Conservation (phyloP, 164 flowering plant species). For the Piper longum region DNA sequence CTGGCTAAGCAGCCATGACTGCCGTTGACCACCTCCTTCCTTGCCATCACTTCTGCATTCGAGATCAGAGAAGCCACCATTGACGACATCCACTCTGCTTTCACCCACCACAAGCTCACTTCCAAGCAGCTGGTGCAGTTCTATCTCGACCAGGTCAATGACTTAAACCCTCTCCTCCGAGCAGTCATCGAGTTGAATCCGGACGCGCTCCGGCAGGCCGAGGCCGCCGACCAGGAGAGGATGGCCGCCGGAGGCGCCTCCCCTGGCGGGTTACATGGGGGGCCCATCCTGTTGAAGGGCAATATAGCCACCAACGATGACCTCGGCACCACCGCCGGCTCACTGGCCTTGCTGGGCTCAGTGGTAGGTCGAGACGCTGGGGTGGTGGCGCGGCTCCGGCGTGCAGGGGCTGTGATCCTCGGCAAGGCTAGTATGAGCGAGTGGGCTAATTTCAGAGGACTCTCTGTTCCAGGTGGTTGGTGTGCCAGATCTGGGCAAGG, state of each 20-base stretch:
- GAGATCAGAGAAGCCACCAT: constrained; percentile 39
- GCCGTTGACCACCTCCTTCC: too few relatives aligned
- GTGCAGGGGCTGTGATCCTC: constrained; percentile 34
- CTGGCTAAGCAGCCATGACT: too few relatives aligned
- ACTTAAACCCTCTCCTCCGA: constrained; percentile 23
- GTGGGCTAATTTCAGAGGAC: constrained; percentile 4
- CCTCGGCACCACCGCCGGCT: constrained; percentile 46
- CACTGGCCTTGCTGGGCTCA: constrained; percentile 33
- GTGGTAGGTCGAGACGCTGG: constrained; percentile 35
- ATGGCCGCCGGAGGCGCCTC: too few relatives aligned
- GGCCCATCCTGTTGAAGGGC: too few relatives aligned
- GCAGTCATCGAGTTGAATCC: constrained; percentile 34
- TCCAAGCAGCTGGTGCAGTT: constrained; percentile 16
- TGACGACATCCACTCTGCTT: constrained; percentile 28
- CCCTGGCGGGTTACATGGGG: too few relatives aligned
- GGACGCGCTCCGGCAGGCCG: constrained; percentile 20
- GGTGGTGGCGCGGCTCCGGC: constrained; percentile 31
- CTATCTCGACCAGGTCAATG: constrained; percentile 16
- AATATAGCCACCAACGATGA: constrained; percentile 10
- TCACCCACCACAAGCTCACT: constrained; percentile 17
- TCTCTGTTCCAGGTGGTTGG: constrained; percentile 3
- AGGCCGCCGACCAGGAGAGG: constrained; percentile 17
- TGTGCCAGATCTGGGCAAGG: constrained; percentile 9
- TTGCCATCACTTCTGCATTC: not conserved
- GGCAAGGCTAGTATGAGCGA: constrained; percentile 12